Base-by-base conservation (phyloP, 768 basidiomycete species). In the Omphalotus guepiniiformis region DNA sequence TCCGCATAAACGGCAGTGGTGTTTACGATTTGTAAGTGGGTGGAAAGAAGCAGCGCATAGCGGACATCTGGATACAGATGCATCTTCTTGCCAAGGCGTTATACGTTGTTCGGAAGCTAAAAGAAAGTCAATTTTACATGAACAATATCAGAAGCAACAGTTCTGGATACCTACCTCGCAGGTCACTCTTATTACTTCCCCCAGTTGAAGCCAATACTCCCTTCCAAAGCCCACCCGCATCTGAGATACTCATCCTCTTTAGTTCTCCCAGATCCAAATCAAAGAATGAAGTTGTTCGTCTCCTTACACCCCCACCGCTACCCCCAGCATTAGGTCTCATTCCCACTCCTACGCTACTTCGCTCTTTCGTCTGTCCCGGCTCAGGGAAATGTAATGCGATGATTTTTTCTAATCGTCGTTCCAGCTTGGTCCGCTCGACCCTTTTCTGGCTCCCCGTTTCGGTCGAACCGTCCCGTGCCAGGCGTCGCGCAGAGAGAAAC, bases 1-100 rank as follows among this genome's bases (percentile, higher is more conserved):
- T 0, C 95, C 95, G 55, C 95, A 98, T 12, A 97, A 71, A 7
- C 95, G 83, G 61, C 95, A 98, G 60, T 98, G 95, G 56, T 98
- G 95, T 67, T 95, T 95, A 12, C 95, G 82, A 55, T 93, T 95
- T 1, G 92, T 90, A 2, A 98, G 67, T 0, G 89, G 80, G 59
- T 93, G 88, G 61, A 98, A 98, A 1, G 85, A 79, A 41, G 78
- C 74, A 54, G 80, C 63, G 79, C 95, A 99, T 52, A 95, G 69
- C 1, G 91, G 86, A 68, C 95, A 99, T 50, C 83, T 82, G 37
- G 76, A 78, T 1, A 83, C 91, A 3, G 71, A 57, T 1, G 78
- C 71, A 60, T 98, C 95, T 32, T 87, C 82, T 62, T 96, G 82
- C 95, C 95, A 99, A 4, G 92, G 92, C 2, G 96, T 93, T 55